A percentile compares a stretch with the other conserved stretches of the same genome.
Evolutionary conservation across 176 grass and related monocot genomes (phyloP).

Genomic region (Secale cereale): DNA sequence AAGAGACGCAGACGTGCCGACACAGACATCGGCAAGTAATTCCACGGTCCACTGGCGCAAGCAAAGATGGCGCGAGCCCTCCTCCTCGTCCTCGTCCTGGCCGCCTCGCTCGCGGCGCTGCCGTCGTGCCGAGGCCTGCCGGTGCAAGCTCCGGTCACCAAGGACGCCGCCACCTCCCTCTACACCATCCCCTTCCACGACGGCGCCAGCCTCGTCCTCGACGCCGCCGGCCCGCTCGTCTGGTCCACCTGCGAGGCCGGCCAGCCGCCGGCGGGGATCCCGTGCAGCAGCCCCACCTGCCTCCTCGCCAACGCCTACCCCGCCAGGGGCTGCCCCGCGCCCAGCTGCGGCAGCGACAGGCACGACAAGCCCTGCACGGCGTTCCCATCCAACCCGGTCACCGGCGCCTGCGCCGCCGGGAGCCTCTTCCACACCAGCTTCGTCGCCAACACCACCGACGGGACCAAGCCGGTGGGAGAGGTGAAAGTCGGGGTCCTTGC

Average conservation of each 20-base stretch:
- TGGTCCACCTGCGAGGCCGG: conserved; percentile 27
- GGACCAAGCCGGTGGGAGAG: conserved; percentile 25
- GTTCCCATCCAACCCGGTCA: conserved; percentile 34
- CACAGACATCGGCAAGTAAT: background rate
- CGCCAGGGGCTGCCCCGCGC: background rate
- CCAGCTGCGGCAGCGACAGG: background rate
- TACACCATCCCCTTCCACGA: conserved; percentile 26
- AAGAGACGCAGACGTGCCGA: background rate
- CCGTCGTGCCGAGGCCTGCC: background rate
- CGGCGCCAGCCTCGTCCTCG: conserved; percentile 14
- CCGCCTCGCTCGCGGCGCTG: background rate
- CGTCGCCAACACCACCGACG: conserved; percentile 43
- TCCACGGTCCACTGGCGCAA: too few species aligned
- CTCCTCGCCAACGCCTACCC: conserved; percentile 9
- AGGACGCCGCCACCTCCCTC: conserved; percentile 28
- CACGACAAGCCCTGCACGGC: conserved; percentile 15
- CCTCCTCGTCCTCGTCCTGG: background rate
- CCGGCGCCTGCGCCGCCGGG: conserved; percentile 22
- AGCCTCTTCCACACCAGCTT: conserved; percentile 21
- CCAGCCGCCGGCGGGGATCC: background rate
- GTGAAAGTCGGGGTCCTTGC: background rate
- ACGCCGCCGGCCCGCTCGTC: conserved; percentile 30
- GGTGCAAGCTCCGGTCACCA: conserved; percentile 18
- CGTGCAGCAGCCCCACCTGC: conserved; percentile 6
- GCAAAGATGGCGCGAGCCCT: background rate